Evolutionary conservation across 345 rosid species (phyloP), one percentile per base, ranked within the genome.

Genomic region (Eucalyptus pumila): DNA sequence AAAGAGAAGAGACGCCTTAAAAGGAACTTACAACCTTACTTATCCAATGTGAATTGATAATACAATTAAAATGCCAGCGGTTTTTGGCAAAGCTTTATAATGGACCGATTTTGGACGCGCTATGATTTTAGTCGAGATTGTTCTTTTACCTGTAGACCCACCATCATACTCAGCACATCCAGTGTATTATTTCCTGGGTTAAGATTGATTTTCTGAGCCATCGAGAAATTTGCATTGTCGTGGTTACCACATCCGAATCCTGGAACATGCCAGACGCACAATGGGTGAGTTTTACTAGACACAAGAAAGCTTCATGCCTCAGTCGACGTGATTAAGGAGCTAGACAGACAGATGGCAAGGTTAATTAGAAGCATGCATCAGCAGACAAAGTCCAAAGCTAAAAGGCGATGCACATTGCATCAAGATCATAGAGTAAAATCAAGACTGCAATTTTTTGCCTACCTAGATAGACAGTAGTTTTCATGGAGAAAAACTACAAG

Each of bases 241-340:
- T 95, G 97, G 87, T 92, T 90, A 4, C 97, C 97, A 81, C 86
- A 95, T 85, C 92, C 95, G 80, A 94, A 93, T 58, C 92, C 97
- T 95, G 93, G 44, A 17, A 34, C 40, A 58, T 65, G 58, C 85
- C 37, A 42, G 89, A 32, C 9, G 32, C 40, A 50, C 80, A 89
- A 85, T 81, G 58, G 44, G 89, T 1, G 47, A 76, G 83, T 76
- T 76, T 76, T 76, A 76, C 5, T 76, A 76, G 83, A 76, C 47
- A 37, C 83, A 37, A 37, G 15, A 76, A 72, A 76, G 45, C 45
- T 76, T 76, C 47, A 37, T 37, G 81, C 52, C 90, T 45, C 50
- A 40, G 87, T 72, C n/a, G 3, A 37, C 4, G 9, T 24, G 15
- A 37, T 76, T 19, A 76, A 37, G 27, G 83, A 37, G 27, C 27